These are phyloP conservation scores for Trichoderma sp. DNA, from an alignment of 2,329 filamentous ascomycete species.

Conservation along the genomic window DNA sequence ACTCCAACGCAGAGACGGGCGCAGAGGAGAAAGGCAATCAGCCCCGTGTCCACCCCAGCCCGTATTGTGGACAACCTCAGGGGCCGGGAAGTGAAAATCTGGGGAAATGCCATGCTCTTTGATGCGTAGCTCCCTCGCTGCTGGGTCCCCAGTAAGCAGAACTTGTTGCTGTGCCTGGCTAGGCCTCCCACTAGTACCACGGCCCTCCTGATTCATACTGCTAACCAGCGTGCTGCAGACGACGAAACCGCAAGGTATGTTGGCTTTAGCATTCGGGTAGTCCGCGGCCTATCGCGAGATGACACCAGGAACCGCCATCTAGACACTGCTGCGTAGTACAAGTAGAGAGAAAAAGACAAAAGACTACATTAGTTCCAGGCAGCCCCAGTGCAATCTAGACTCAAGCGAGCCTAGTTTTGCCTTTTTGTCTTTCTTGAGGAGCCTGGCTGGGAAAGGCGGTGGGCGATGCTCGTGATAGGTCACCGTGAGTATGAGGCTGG, in stretches of 20 bases:
- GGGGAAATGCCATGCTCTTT: slow-evolving; percentile 27
- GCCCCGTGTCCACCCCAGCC: slow-evolving; percentile 2
- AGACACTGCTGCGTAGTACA: neutral
- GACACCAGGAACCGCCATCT: slow-evolving; percentile 19
- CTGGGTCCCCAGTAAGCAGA: slow-evolving; percentile 19
- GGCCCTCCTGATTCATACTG: neutral
- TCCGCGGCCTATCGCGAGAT: neutral
- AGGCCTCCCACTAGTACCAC: neutral
- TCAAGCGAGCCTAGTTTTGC: slow-evolving; percentile 10
- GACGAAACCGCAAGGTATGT: neutral
- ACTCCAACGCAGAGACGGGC: slow-evolving; percentile 6
- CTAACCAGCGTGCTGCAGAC: neutral
- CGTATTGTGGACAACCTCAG: slow-evolving; percentile 4
- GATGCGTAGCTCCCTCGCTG: slow-evolving; percentile 11
- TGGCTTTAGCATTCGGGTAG: neutral
- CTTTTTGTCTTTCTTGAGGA: neutral
- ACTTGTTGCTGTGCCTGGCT: slow-evolving; percentile 11
- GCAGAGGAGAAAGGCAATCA: slow-evolving; percentile 1
- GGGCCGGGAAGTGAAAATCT: slow-evolving; percentile 24
- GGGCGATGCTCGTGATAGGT: slow-evolving; percentile 19
- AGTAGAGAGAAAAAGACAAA: neutral
- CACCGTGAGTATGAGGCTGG: slow-evolving; percentile 13
- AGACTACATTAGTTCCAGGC: neutral
- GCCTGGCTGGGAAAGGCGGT: slow-evolving; percentile 13
- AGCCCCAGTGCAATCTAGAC: slow-evolving; percentile 3